Evolutionary conservation across 257 asterid genomes (phyloP).

Genomic region (Osmanthus fragrans): DNA sequence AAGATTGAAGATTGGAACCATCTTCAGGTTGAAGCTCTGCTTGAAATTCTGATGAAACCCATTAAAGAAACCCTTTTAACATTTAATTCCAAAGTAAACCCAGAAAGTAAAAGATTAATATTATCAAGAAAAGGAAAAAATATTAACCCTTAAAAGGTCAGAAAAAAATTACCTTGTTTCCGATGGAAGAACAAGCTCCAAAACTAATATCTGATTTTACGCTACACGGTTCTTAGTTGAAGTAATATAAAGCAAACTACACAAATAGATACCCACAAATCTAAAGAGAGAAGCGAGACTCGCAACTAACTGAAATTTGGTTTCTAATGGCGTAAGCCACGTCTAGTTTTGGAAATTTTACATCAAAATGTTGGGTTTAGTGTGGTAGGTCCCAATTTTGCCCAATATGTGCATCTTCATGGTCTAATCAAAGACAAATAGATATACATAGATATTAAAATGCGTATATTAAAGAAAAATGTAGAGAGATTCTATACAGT

Average conservation of each 20-base stretch:
- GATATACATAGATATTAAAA: too few species aligned
- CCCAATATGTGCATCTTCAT: slow-evolving; percentile 34
- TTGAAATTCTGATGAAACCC: slow-evolving; percentile 27
- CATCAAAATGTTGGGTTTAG: slow-evolving; percentile 15
- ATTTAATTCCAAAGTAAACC: slow-evolving; percentile 32
- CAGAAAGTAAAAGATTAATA: slow-evolving; percentile 31
- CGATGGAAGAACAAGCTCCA: slow-evolving; percentile 34
- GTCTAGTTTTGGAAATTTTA: slow-evolving; percentile 22
- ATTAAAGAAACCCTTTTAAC: slow-evolving; percentile 20
- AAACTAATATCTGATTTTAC: slow-evolving; percentile 31
- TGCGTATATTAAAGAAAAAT: too few species aligned
- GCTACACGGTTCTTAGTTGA: slow-evolving; percentile 14
- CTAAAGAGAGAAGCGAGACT: slow-evolving; percentile 18
- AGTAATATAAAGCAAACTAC: slow-evolving; percentile 20
- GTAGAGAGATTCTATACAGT: not conserved
- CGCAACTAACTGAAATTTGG: slow-evolving; percentile 25
- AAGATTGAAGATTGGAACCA: slow-evolving; percentile 32
- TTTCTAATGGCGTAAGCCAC: slow-evolving; percentile 49
- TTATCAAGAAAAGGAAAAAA: slow-evolving; percentile 19
- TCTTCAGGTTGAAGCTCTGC: slow-evolving; percentile 21
- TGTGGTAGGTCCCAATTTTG: slow-evolving; percentile 40
- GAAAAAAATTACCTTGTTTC: slow-evolving; percentile 42
- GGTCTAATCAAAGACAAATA: slow-evolving; percentile 18
- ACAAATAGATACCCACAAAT: slow-evolving; percentile 11
- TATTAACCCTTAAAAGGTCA: slow-evolving; percentile 31